These are phyloP conservation scores for Arabidopsis lyrata DNA, from an alignment of 441 rosid genomes.

Conservation along the genomic window DNA sequence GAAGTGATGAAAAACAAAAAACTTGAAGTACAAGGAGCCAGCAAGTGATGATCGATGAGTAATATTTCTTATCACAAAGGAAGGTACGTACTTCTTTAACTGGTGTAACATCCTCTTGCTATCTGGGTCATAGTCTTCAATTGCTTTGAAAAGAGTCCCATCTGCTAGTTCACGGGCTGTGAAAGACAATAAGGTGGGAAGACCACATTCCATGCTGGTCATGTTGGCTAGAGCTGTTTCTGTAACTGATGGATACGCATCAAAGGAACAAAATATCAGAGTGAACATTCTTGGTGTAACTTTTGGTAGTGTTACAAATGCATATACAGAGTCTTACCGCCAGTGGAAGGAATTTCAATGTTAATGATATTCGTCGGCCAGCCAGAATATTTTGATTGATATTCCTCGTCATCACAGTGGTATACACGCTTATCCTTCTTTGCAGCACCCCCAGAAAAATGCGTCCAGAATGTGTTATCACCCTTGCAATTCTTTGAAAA, in stretches of 20 bases:
- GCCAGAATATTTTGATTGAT: slow-evolving; percentile 84
- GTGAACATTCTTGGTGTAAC: slow-evolving; percentile 17
- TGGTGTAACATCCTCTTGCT: slow-evolving; percentile 86
- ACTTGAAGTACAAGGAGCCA: slow-evolving; percentile 20
- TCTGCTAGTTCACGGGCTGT: slow-evolving; percentile 96
- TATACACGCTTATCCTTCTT: slow-evolving; percentile 63
- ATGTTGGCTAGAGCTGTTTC: slow-evolving; percentile 65
- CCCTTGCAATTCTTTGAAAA: slow-evolving; percentile 86
- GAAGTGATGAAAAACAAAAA: slow-evolving; percentile 5
- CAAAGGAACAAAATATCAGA: slow-evolving; percentile 41
- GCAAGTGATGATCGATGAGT: slow-evolving; percentile 16
- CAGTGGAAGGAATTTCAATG: slow-evolving; percentile 86
- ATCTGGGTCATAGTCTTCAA: slow-evolving; percentile 92
- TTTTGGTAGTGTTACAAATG: not conserved
- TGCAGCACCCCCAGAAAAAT: slow-evolving; percentile 63
- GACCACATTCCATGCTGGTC: slow-evolving; percentile 87
- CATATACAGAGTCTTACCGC: slow-evolving; percentile 56
- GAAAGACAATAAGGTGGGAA: slow-evolving; percentile 89
- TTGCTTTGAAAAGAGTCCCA: slow-evolving; percentile 95
- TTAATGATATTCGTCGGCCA: slow-evolving; percentile 96
- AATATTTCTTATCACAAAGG: slow-evolving; percentile 3
- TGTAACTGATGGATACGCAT: slow-evolving; percentile 73
- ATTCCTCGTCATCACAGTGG: slow-evolving; percentile 85
- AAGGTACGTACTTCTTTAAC: slow-evolving; percentile 66
- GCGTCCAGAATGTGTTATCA: slow-evolving; percentile 71